Conservation (phyloP, 306 rosid genomes). For the Urtica urens region DNA sequence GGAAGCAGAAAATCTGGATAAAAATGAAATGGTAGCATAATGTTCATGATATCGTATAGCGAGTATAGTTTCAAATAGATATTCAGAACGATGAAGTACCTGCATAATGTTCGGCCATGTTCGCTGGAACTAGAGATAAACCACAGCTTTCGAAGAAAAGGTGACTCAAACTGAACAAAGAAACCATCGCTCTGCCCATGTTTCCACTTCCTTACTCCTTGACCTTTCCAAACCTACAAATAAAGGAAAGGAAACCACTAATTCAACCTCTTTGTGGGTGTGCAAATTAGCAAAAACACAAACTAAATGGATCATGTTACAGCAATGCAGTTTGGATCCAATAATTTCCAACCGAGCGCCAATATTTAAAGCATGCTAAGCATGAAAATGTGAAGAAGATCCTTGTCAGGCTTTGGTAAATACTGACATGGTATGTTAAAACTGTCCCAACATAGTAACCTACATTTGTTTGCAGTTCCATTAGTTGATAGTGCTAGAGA, state of each 20-base stretch:
- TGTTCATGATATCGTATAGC: too few relatives aligned
- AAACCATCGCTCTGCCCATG: conserved; percentile 88
- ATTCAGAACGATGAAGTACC: conserved; percentile 46
- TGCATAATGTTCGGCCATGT: conserved; percentile 78
- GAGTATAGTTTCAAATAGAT: too few relatives aligned
- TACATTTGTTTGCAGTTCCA: background rate
- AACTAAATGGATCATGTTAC: too few relatives aligned
- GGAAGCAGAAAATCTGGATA: background rate
- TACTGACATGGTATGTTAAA: background rate
- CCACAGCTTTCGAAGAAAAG: conserved; percentile 69
- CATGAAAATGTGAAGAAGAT: background rate
- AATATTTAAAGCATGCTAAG: background rate
- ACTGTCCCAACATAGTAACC: background rate
- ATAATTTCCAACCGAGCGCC: background rate
- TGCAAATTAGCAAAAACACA: background rate
- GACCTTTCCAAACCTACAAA: conserved; percentile 95
- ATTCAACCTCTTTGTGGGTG: too few relatives aligned
- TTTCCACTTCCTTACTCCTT: conserved; percentile 92
- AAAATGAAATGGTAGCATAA: too few relatives aligned
- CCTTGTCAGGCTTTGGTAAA: too few relatives aligned
- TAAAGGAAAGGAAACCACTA: background rate
- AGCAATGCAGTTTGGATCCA: background rate
- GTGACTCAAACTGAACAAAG: conserved; percentile 82
- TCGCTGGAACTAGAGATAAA: conserved; percentile 76
- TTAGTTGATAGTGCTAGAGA: background rate